These are phyloP conservation scores for Epichloe elymi DNA, from an alignment of 2,329 filamentous ascomycete species.

Conservation along the genomic window DNA sequence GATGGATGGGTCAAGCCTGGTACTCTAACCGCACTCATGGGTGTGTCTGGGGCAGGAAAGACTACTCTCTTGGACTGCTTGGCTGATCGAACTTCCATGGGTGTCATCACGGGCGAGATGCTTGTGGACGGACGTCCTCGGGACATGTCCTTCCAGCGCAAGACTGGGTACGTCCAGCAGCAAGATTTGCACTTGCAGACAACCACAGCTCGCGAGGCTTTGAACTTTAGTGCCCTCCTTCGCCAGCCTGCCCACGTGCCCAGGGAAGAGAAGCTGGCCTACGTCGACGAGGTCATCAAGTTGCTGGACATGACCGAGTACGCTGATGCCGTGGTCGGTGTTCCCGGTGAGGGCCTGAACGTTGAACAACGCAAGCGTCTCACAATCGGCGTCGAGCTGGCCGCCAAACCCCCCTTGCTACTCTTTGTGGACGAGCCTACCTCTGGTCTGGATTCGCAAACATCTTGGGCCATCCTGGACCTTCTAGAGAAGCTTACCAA, in stretches of 20 bases:
- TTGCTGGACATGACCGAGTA: constrained; percentile 83
- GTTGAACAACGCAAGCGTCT: constrained; percentile 61
- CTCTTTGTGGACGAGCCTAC: constrained; percentile 93
- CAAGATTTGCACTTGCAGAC: constrained; percentile 82
- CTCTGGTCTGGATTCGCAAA: constrained; percentile 85
- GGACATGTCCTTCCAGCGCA: constrained; percentile 76
- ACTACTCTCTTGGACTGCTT: constrained; percentile 81
- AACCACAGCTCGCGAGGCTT: constrained; percentile 73
- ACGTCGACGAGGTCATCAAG: constrained; percentile 83
- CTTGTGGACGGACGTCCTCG: constrained; percentile 50
- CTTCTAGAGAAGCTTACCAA: constrained; percentile 82
- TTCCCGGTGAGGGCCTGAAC: constrained; percentile 75
- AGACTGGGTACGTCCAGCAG: constrained; percentile 85
- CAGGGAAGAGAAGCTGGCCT: constrained; percentile 65
- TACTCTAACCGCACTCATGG: constrained; percentile 81
- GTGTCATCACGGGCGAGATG: constrained; percentile 79
- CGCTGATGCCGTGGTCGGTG: constrained; percentile 80
- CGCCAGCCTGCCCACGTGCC: constrained; percentile 69
- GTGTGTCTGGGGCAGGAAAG: constrained; percentile 86
- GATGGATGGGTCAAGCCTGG: constrained; percentile 92
- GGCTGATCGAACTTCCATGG: constrained; percentile 76
- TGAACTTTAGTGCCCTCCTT: constrained; percentile 74
- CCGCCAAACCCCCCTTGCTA: constrained; percentile 73
- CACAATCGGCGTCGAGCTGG: constrained; percentile 92
- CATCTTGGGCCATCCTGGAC: constrained; percentile 82